Base-by-base conservation (phyloP, 192 early-diverging fungal genomes). In the Pilobolus umbonatus region DNA sequence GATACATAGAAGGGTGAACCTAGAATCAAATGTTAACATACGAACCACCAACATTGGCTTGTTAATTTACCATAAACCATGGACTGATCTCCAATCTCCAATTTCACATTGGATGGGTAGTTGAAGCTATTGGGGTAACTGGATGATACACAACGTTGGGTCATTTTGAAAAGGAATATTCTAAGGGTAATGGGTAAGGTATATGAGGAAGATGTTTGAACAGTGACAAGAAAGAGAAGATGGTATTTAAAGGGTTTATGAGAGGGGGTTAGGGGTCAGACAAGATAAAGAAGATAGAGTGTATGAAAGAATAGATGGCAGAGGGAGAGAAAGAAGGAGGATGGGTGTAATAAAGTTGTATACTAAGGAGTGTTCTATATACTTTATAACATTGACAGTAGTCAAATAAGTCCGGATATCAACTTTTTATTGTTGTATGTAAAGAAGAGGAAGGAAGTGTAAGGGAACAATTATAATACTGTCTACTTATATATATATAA, bases 1-100 rank as follows among this genome's bases (percentile, higher is more conserved):
- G 57, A 35, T 15, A 59, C 57, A 34, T 59, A 59, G 44, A 59
- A 59, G 2, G 43, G 34, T 35, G 57, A 59, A 28, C 44, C 57
- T 59, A 35, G 35, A 36, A 22, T 32, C 17, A 21, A 31, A 22
- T 17, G 11, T 17, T 22, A 8, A 26, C 4, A 47, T 17, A 28
- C 4, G 26, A 28, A 47, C 14, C n/a, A 42, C 15, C 39, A 47
- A 47, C 11, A 11, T 47, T 11, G 26, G 43, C 43, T 36, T 56
- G 15, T 31, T 15, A 56, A 39, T 43, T 38, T 39, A 43, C 36
- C 55, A 47, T 59, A 59, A 24, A 48, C 44, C 44, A 59, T 59
- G 5, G 44, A 34, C 9, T 59, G 57, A 32, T 59, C 57, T 47
- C 30, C 30, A 32, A 59, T 30, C 19, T 59, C 45, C 6, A 59